These are phyloP conservation scores for Microbotryum silenes-acaulis DNA, from an alignment of 1,284 basidiomycete species.

Conservation along the genomic window DNA sequence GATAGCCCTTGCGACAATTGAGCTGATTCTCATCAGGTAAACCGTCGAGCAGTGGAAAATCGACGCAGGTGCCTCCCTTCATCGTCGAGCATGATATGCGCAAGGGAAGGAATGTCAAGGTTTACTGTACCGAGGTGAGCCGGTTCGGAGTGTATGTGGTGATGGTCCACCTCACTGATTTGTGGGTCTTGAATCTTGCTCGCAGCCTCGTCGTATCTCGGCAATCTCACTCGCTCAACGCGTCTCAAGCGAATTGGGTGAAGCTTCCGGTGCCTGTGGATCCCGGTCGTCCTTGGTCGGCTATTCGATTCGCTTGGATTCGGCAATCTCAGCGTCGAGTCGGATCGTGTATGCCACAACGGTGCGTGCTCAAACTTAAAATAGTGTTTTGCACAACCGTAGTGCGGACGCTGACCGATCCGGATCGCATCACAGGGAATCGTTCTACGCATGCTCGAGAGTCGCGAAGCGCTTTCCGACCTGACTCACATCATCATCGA, in stretches of 20 bases:
- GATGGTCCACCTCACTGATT: background rate
- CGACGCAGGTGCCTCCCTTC: conserved; percentile 91
- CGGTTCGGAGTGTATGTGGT: too few relatives aligned
- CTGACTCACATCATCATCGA: conserved; percentile 85
- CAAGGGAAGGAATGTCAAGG: conserved; percentile 75
- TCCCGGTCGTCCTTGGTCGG: conserved; percentile 75
- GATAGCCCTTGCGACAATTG: background rate
- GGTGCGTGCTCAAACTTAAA: conserved; percentile 22
- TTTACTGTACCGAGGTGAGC: conserved; percentile 77
- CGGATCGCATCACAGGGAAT: conserved; percentile 65
- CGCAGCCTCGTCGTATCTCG: conserved; percentile 77
- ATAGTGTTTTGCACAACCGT: background rate
- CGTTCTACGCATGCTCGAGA: conserved; percentile 91
- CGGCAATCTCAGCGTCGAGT: conserved; percentile 44
- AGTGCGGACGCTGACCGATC: too few relatives aligned
- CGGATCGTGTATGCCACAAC: conserved; percentile 62
- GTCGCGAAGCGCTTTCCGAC: conserved; percentile 78
- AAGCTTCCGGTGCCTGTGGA: conserved; percentile 71
- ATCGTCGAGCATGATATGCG: conserved; percentile 85
- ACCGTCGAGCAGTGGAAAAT: conserved; percentile 66
- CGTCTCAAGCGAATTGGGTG: conserved; percentile 89
- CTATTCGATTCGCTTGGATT: conserved; percentile 90
- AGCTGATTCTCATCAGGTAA: background rate
- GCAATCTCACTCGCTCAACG: conserved; percentile 95
- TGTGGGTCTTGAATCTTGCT: background rate